phyloP scores from a whole-genome alignment of 441 rosid species.

The Eruca vesicaria region DNA sequence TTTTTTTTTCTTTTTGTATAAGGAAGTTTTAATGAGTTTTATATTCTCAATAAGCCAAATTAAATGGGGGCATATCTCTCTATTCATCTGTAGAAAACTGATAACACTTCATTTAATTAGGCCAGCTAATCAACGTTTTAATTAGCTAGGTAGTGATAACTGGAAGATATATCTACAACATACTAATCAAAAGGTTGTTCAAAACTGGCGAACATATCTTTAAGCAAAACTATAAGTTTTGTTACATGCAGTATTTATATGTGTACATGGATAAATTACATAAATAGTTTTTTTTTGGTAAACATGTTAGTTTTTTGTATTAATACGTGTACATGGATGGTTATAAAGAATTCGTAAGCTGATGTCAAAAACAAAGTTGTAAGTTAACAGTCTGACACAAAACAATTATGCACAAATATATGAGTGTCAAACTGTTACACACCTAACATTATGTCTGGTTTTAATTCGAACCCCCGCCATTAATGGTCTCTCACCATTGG shows the following conservation, averaged over 20 bases:
- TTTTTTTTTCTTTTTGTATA: not conserved
- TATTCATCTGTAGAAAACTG: not conserved
- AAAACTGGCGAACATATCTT: not conserved
- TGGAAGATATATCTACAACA: not conserved
- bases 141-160: not conserved
- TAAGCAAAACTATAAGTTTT: not conserved
- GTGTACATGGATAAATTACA: not conserved
- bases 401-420: not conserved
- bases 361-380: not conserved
- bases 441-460: not conserved
- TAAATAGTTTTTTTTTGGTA: too few species aligned
- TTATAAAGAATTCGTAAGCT: not conserved
- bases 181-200: not conserved
- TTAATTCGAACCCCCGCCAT: not conserved
- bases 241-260: not conserved
- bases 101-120: not conserved
- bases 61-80: not conserved
- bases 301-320: not conserved
- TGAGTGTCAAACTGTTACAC: not conserved
- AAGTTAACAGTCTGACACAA: not conserved
- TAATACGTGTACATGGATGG: not conserved
- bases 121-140: not conserved
- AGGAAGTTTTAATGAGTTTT: constrained; percentile 12
- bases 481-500: not conserved
- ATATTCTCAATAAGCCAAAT: constrained; percentile 12